Base-by-base conservation (phyloP, 495 filamentous ascomycete genomes). In the Daldinia decipiens region DNA sequence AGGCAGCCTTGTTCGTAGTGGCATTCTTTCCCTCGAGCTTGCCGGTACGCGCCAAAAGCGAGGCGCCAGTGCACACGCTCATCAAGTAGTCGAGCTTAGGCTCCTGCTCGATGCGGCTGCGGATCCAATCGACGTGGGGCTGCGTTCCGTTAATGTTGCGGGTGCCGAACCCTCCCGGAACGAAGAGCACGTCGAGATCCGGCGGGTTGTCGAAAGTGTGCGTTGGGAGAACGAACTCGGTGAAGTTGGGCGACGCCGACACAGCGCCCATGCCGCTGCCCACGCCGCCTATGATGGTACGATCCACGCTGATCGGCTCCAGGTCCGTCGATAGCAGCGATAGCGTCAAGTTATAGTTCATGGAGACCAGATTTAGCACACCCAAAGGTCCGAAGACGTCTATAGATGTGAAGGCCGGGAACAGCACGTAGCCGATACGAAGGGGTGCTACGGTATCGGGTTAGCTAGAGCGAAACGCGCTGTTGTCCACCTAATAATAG, bases 351-450 rank as follows among this genome's bases (percentile, higher is more conserved):
- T 72, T 77, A 53, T 78, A 45, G 7, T 31, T 63, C 34, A 59
- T 50, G 3, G 87, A 83, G 57, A 89, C 79, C n/a, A 81, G 62
- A 72, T 89, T 89, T 13, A 91, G 76, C 56, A 79, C 79, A 65
- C 89, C 85, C 9, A 91, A 75, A 7, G 87, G 88, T 0, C 88
- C 88, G 76, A 87, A 79, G 7, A 79, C 76, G 74, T 86, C 85
- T 32, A 86, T 75, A 11, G 79, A 78, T 74, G 84, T 74, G 76
- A 87, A 86, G 54, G 68, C 70, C 7, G 82, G 82, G 73, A 78
- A 83, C 2, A 84, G 59, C 27, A 84, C 34, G 55, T 80, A 52
- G 36, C 79, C 82, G 11, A 75, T 72, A n/a, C 72, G 72, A 47
- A 75, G 64, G 21, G 72, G 69, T n/a, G 59, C 69, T 72, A n/a